Conservation (phyloP, 2,329 filamentous ascomycete species). For the Cryoendolithus antarcticus region DNA sequence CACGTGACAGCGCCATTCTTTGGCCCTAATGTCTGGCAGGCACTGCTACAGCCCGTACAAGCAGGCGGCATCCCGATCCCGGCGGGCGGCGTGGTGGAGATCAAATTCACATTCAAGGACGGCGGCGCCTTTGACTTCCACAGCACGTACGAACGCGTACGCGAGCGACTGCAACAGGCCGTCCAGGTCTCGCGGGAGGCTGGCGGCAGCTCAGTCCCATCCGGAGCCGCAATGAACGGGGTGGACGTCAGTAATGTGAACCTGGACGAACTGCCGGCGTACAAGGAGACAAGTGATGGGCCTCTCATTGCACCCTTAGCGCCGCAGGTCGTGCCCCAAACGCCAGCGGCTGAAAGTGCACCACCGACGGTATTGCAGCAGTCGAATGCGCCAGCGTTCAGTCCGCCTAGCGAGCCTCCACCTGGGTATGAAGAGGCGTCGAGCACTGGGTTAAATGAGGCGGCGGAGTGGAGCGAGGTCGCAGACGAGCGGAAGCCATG, state of each 20-base stretch:
- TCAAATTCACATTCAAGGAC: constrained; percentile 84
- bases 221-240: constrained; percentile 29
- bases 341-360: constrained; percentile 1
- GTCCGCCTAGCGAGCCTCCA: constrained; percentile 60
- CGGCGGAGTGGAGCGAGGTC: constrained; percentile 45
- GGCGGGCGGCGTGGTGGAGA: constrained; percentile 58
- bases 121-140: constrained; percentile 92
- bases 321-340: constrained; percentile 11
- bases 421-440: constrained; percentile 89
- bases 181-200: constrained; percentile 53
- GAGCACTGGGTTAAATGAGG: constrained; percentile 62
- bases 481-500: constrained; percentile 1
- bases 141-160: constrained; percentile 67
- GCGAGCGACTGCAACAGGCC: constrained; percentile 70
- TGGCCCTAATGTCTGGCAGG: constrained; percentile 82
- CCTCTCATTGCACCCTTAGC: constrained; percentile 17
- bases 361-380: constrained; percentile 11
- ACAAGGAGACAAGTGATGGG: constrained; percentile 48
- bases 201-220: constrained; percentile 9
- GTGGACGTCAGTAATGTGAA: constrained; percentile 54
- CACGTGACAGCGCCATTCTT: constrained; percentile 84
- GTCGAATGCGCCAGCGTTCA: constrained; percentile 19
- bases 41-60: constrained; percentile 64
- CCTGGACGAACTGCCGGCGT: constrained; percentile 78
- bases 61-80: constrained; percentile 70